Evolutionary conservation across 176 grass and related monocot genomes (phyloP), one percentile per base, ranked within the genome.

Genomic region (Bonia amplexicaulis): DNA sequence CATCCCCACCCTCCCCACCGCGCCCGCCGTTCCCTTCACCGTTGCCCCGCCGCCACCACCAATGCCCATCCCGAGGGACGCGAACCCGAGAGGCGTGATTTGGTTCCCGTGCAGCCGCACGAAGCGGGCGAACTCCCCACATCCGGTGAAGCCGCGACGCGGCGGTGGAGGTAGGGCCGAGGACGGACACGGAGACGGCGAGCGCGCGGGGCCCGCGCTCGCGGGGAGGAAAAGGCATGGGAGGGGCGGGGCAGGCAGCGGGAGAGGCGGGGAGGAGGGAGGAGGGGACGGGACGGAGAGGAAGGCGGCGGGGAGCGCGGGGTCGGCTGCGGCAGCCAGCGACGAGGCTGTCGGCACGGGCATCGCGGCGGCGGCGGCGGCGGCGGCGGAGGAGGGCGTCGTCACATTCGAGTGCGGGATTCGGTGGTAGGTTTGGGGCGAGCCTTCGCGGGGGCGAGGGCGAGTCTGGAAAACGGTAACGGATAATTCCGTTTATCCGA

Each of bases 81-180:
- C 95, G 78, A 97, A 97, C 14, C 91, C 85, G 77, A 97, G 88
- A 33, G 90, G 87, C 57, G 73, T 79, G 74, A 86, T 84, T 66
- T 89, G 87, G 83, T 87, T 91, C 51, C 90, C 87, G 77, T 98
- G 96, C 19, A 95, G 74, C 7, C 83, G 90, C 62, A 91, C 84
- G 76, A 91, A 91, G 67, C 89, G 83, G 54, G 86, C 80, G 87
- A 94, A 94, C 69, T 90, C 87, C 69, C 93, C 87, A 92, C 81
- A 94, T 84, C 45, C 76, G 68, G 69, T 91, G 74, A 74, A 90
- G 40, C 33, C 80, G 58, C 13, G 73, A 61, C 17, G 85, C 86
- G 54, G 73, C 37, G 20, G 72, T 25, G 20, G 49, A 91, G 0
- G 47, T n/a, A 5, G 82, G 61, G 5, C 89, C 86, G 20, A 87